Conservation (phyloP, 2,329 filamentous ascomycete genomes). For the Beauveria caledonica region DNA sequence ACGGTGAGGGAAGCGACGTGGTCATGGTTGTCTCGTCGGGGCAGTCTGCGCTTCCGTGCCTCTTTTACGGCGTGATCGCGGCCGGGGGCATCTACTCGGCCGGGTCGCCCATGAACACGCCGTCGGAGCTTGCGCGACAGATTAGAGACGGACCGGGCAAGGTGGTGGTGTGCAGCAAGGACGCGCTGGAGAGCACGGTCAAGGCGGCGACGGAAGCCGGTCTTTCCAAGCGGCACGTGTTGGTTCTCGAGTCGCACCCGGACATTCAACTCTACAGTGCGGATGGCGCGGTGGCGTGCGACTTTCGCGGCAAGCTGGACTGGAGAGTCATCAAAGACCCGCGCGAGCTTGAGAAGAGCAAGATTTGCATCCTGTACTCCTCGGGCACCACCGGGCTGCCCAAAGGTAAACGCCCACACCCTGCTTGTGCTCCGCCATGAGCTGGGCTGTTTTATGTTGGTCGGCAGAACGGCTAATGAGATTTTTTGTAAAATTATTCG, state of each 20-base stretch:
- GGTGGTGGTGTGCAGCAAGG: conserved; percentile 38
- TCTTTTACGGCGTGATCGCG: conserved; percentile 49
- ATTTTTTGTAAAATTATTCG: neutral
- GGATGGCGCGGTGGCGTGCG: conserved; percentile 18
- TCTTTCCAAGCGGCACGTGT: conserved; percentile 36
- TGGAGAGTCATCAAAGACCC: conserved; percentile 49
- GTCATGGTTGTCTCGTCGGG: conserved; percentile 49
- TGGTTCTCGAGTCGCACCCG: conserved; percentile 38
- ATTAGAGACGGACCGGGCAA: conserved; percentile 26
- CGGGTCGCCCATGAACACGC: conserved; percentile 41
- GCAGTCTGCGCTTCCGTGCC: conserved; percentile 43
- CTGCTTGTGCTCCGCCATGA: neutral
- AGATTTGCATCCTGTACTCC: conserved; percentile 37
- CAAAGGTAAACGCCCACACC: conserved; percentile 25
- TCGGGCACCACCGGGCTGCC: conserved; percentile 41
- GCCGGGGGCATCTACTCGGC: conserved; percentile 52
- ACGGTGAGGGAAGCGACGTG: conserved; percentile 42
- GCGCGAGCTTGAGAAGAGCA: conserved; percentile 31
- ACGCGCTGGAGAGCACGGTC: conserved; percentile 36
- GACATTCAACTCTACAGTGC: conserved; percentile 20
- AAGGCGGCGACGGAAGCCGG: conserved; percentile 40
- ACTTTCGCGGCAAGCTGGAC: conserved; percentile 29
- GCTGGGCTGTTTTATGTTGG: too few relatives aligned
- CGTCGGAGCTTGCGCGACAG: conserved; percentile 41
- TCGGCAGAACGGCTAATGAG: neutral